Evolutionary conservation across 73 alveolate genomes (phyloP).

Genomic region (Breviolum minutum): DNA sequence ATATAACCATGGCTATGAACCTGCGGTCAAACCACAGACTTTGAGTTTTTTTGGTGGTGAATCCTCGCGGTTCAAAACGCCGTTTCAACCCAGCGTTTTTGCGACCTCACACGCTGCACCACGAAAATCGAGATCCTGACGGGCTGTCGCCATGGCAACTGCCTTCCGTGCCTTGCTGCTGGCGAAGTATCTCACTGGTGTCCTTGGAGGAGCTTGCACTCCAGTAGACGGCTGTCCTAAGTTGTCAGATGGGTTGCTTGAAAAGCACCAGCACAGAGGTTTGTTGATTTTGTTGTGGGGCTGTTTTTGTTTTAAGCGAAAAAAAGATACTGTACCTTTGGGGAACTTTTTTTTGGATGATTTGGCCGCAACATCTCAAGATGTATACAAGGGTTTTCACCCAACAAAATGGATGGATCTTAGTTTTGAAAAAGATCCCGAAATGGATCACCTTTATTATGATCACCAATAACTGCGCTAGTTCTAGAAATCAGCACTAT

Average conservation of each 20-base stretch:
- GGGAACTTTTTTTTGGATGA: background rate
- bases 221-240: slow-evolving; percentile 60
- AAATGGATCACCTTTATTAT: no score
- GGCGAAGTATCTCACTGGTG: background rate
- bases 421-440: background rate
- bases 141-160: no score
- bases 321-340: background rate
- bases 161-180: background rate
- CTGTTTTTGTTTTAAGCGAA: background rate
- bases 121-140: no score
- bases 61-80: no score
- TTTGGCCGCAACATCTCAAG: no score
- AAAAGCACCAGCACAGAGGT: background rate
- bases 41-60: no score
- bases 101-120: no score
- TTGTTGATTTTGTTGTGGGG: background rate
- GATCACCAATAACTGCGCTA: no score
- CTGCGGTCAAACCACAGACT: no score
- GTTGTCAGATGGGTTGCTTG: slow-evolving; percentile 36
- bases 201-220: slow-evolving; percentile 38
- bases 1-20: no score
- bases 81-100: no score
- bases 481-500: no score
- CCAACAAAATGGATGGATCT: background rate
- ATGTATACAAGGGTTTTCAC: background rate